Conservation (phyloP, 2,329 filamentous ascomycete species). For the Spiromastix sp. region DNA sequence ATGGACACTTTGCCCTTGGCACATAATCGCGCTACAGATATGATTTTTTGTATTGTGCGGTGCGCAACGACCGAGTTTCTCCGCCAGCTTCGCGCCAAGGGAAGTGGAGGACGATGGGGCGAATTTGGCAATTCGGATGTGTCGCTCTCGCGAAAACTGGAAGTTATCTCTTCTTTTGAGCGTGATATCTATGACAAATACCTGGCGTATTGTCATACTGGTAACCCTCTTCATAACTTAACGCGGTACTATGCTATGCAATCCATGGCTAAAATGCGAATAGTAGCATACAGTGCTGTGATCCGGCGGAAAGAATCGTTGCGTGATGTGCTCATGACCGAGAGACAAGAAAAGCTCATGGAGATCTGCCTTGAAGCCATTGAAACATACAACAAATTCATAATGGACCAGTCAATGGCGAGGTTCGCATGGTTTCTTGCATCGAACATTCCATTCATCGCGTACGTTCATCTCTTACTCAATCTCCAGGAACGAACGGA, state of each 20-base stretch:
- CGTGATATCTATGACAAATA: background rate
- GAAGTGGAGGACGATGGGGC: background rate
- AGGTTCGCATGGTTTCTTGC: background rate
- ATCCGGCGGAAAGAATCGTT: background rate
- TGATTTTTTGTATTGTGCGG: conserved; percentile 34
- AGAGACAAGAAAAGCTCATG: background rate
- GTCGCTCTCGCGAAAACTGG: conserved; percentile 13
- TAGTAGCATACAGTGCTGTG: background rate
- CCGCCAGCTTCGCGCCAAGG: conserved; percentile 19
- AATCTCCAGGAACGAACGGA: background rate
- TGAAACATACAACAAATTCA: background rate
- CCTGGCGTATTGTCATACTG: background rate
- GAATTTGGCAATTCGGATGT: background rate
- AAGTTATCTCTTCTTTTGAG: background rate
- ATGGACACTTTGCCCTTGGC: conserved; percentile 26
- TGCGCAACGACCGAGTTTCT: conserved; percentile 33
- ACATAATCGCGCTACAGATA: conserved; percentile 28
- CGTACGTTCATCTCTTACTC: background rate
- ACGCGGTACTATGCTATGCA: background rate
- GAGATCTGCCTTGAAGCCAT: background rate
- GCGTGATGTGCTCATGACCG: too few relatives aligned
- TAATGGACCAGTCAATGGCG: background rate
- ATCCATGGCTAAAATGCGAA: background rate
- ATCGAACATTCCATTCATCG: background rate
- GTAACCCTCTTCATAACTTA: background rate